phyloP scores from a whole-genome alignment of 148 eudicot species.

The Fagopyrum tataricum region DNA sequence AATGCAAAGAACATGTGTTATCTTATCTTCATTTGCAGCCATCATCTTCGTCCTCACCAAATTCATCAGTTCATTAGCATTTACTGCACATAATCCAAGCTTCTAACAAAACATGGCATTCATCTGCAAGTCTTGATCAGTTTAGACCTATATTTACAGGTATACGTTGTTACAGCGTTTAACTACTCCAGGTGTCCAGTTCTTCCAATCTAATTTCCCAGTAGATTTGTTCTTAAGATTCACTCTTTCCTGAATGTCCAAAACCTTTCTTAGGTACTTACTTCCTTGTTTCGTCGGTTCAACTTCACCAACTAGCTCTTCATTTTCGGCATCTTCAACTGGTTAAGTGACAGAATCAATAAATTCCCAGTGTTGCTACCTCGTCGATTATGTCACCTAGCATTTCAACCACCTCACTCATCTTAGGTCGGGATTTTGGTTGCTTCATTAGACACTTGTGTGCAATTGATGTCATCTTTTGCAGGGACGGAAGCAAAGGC shows the following conservation, averaged over 20 bases:
- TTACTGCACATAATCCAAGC: not conserved
- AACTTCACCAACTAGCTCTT: slow-evolving; percentile 34
- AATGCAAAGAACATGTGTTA: not conserved
- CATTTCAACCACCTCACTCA: slow-evolving; percentile 79
- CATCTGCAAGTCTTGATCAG: too few relatives aligned
- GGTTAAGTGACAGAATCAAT: slow-evolving; percentile 25
- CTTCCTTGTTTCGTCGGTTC: slow-evolving; percentile 42
- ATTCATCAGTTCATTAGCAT: not conserved
- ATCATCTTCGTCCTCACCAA: not conserved
- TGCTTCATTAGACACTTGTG: slow-evolving; percentile 84
- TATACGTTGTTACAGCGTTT: slow-evolving; percentile 28
- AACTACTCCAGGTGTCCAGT: slow-evolving; percentile 66
- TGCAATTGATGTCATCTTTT: slow-evolving; percentile 67
- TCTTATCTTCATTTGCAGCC: not conserved
- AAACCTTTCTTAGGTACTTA: slow-evolving; percentile 34
- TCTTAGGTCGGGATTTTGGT: slow-evolving; percentile 77
- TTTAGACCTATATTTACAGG: not conserved
- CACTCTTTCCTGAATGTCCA: slow-evolving; percentile 63
- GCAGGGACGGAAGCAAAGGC: too few relatives aligned
- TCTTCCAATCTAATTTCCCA: slow-evolving; percentile 88
- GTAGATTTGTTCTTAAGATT: slow-evolving; percentile 58
- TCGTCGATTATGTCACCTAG: slow-evolving; percentile 57
- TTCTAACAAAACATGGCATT: not conserved
- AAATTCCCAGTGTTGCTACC: slow-evolving; percentile 23
- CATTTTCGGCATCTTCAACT: slow-evolving; percentile 28